Conservation (phyloP, 2,329 filamentous ascomycete genomes). For the Didymella exigua region DNA sequence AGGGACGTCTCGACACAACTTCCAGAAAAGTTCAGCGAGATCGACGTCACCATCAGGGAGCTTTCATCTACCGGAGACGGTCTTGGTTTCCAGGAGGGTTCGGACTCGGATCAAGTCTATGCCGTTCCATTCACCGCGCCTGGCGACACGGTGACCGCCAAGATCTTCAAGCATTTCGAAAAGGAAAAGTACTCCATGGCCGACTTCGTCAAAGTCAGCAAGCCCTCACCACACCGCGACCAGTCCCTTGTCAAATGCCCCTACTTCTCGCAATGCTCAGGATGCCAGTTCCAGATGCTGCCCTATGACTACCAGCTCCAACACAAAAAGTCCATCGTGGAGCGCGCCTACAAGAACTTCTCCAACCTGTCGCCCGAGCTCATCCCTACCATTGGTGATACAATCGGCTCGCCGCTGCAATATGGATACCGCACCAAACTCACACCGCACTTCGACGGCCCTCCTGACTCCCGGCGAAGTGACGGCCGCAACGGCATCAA, state of each 20-base stretch:
- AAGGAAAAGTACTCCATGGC: constrained; percentile 73
- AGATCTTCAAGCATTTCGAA: constrained; percentile 74
- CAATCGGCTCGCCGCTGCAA: constrained; percentile 86
- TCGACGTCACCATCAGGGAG: constrained; percentile 79
- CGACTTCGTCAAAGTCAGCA: constrained; percentile 80
- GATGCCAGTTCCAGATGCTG: constrained; percentile 98
- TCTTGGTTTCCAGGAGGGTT: constrained; percentile 72
- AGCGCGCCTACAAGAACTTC: constrained; percentile 92
- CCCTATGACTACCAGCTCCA: constrained; percentile 83
- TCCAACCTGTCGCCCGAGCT: constrained; percentile 77
- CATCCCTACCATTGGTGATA: constrained; percentile 78
- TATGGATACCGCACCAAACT: constrained; percentile 97
- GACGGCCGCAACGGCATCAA: constrained; percentile 58
- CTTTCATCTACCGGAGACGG: constrained; percentile 93
- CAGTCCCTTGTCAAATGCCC: constrained; percentile 77
- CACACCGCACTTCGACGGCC: constrained; percentile 92
- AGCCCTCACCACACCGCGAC: constrained; percentile 76
- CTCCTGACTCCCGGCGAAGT: constrained; percentile 59
- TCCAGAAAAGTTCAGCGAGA: constrained; percentile 72
- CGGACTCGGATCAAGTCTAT: constrained; percentile 71
- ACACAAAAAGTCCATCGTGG: constrained; percentile 83
- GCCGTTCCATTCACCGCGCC: constrained; percentile 88
- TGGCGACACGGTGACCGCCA: constrained; percentile 79
- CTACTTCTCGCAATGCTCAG: constrained; percentile 85
- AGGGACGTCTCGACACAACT: constrained; percentile 43